Evolutionary conservation across 75 land plant species (phyloP).

Genomic region (Adiantum capillusveneris): DNA sequence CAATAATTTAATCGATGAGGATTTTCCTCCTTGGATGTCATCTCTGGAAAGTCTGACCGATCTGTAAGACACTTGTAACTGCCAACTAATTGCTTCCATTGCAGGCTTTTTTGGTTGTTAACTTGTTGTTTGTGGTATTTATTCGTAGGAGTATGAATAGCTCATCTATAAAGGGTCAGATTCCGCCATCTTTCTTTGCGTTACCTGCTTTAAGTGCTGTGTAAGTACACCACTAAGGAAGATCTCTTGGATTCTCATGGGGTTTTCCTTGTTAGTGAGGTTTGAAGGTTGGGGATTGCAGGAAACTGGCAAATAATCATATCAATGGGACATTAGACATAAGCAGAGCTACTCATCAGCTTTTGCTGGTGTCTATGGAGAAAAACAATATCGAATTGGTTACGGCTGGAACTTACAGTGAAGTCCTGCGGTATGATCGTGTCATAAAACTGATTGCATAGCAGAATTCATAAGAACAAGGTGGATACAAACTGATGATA

Average conservation of each 20-base stretch:
- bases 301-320: neutral
- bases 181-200: neutral
- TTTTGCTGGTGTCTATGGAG: neutral
- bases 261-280: neutral
- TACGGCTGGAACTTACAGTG: too few species aligned
- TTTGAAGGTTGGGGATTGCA: neutral
- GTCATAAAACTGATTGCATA: too few species aligned
- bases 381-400: neutral
- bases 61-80: neutral
- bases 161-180: neutral
- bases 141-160: neutral
- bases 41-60: slow-evolving; percentile 1
- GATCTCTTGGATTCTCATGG: neutral
- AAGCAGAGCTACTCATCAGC: neutral
- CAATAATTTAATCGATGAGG: neutral
- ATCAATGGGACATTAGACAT: slow-evolving; percentile 3
- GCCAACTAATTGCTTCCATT: neutral
- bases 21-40: neutral
- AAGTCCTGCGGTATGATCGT: too few species aligned
- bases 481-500: too few species aligned
- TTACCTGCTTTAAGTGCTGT: neutral
- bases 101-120: neutral
- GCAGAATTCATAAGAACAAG: too few species aligned
- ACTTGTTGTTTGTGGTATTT: too few species aligned
- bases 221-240: neutral